These are phyloP conservation scores for Patellaria atrata DNA, from an alignment of 495 filamentous ascomycete genomes.

Conservation along the genomic window DNA sequence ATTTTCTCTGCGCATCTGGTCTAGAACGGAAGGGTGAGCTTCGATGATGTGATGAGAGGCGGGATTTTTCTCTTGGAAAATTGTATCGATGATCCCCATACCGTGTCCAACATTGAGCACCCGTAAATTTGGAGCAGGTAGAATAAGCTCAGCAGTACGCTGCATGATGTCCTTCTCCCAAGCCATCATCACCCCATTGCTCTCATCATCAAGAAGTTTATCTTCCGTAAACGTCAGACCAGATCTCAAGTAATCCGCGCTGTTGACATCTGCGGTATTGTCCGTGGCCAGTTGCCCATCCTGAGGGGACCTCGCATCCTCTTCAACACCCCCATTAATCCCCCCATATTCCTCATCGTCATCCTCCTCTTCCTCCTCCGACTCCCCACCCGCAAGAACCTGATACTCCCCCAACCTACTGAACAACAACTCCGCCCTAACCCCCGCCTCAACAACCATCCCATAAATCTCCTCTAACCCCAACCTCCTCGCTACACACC, in stretches of 20 bases:
- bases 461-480: slow-evolving; percentile 63
- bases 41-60: slow-evolving; percentile 66
- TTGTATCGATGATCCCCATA: slow-evolving; percentile 87
- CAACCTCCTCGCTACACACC: slow-evolving; percentile 65
- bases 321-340: slow-evolving; percentile 22
- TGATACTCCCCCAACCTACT: slow-evolving; percentile 41
- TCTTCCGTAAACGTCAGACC: slow-evolving; percentile 57
- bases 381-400: slow-evolving; percentile 43
- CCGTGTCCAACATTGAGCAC: slow-evolving; percentile 90
- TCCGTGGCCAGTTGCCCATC: slow-evolving; percentile 6
- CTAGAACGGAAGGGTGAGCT: slow-evolving; percentile 72
- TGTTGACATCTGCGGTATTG: slow-evolving; percentile 27
- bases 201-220: slow-evolving; percentile 61
- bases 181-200: slow-evolving; percentile 93
- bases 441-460: slow-evolving; percentile 78
- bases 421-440: slow-evolving; percentile 77
- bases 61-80: slow-evolving; percentile 59
- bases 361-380: slow-evolving; percentile 42
- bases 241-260: slow-evolving; percentile 62
- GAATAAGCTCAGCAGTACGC: slow-evolving; percentile 49
- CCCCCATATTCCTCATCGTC: slow-evolving; percentile 32
- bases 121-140: slow-evolving; percentile 44
- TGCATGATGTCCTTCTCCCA: slow-evolving; percentile 93
- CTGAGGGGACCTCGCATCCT: slow-evolving; percentile 10
- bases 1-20: slow-evolving; percentile 46